Conservation (phyloP, 495 filamentous ascomycete species). For the Penicilliopsis zonata region DNA sequence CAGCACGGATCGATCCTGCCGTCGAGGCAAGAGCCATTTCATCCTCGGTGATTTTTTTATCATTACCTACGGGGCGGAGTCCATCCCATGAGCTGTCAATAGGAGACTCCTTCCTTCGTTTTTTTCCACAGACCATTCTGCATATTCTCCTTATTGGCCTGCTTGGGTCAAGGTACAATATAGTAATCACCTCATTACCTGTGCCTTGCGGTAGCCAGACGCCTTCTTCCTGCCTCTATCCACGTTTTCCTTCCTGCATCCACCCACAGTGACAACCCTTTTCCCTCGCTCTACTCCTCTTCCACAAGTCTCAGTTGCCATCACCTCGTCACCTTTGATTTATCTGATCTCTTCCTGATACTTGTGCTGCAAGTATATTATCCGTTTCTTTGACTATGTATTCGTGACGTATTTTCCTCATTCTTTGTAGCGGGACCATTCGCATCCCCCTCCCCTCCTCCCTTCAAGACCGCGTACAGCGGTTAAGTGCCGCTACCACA, state of each 20-base stretch:
- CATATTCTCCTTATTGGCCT: no score
- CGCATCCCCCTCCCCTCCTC: constrained; percentile 3
- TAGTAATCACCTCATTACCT: no score
- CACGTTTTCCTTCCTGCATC: background rate
- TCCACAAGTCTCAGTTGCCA: background rate
- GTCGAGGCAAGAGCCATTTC: no score
- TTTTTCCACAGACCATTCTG: no score
- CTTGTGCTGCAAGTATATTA: constrained; percentile 3
- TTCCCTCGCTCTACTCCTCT: background rate
- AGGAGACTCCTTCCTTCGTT: no score
- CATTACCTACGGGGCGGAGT: no score
- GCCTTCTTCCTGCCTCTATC: background rate
- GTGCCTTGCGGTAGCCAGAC: background rate
- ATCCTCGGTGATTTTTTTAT: no score
- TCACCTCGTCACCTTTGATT: constrained; percentile 6
- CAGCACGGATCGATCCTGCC: no score
- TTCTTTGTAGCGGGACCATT: constrained; percentile 17
- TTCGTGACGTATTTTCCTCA: constrained; percentile 18
- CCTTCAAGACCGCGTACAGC: constrained; percentile 2
- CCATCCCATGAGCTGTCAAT: no score
- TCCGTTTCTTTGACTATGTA: constrained; percentile 10
- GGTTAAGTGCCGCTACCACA: constrained; percentile 3
- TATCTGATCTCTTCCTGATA: constrained; percentile 5
- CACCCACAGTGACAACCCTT: background rate
- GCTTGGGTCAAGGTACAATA: no score